Evolutionary conservation across 2,329 filamentous ascomycete species (phyloP).

Genomic region (Alternaria postmessia): DNA sequence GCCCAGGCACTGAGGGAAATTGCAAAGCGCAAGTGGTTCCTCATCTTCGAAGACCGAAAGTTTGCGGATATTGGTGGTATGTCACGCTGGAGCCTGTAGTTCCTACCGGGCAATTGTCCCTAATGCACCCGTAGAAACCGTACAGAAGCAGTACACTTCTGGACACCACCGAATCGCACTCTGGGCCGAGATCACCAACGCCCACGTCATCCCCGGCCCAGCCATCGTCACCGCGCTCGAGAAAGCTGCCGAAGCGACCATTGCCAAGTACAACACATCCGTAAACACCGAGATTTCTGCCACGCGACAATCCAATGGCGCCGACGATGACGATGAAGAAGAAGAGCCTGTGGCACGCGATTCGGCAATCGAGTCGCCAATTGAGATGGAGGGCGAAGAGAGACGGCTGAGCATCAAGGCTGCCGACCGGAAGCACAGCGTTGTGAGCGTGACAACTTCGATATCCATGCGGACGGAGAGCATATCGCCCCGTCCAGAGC

Average conservation of each 20-base stretch:
- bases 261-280: conserved; percentile 59
- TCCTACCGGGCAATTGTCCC: background rate
- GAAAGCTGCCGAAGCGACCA: conserved; percentile 57
- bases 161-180: conserved; percentile 60
- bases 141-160: conserved; percentile 63
- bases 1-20: conserved; percentile 59
- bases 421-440: conserved; percentile 75
- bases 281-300: conserved; percentile 61
- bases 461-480: conserved; percentile 81
- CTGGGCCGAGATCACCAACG: conserved; percentile 63
- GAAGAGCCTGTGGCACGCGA: conserved; percentile 53
- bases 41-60: conserved; percentile 65
- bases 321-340: conserved; percentile 32
- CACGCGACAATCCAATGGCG: conserved; percentile 39
- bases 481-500: conserved; percentile 56
- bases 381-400: conserved; percentile 44
- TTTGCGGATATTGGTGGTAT: conserved; percentile 65
- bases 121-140: conserved; percentile 54
- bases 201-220: conserved; percentile 62
- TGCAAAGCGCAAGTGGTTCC: conserved; percentile 58
- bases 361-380: conserved; percentile 39
- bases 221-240: conserved; percentile 61
- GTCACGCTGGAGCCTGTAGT: conserved; percentile 23
- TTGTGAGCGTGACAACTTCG: conserved; percentile 79
- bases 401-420: conserved; percentile 41